Conservation (phyloP, 441 rosid genomes). For the Populus tomentosa region DNA sequence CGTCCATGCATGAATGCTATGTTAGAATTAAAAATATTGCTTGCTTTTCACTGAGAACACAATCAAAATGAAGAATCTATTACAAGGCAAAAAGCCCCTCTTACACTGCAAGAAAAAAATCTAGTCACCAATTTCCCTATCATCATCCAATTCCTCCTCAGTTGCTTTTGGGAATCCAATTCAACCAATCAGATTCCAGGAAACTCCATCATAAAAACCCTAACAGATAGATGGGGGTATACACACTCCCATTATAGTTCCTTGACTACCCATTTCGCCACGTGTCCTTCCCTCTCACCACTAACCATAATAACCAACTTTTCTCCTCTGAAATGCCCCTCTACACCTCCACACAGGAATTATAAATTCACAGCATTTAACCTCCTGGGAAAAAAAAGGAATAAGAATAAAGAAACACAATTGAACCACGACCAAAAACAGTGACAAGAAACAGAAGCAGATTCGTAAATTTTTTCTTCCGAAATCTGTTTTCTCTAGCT, state of each 20-base stretch:
- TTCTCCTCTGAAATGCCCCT: constrained; percentile 17
- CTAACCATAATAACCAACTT: constrained; percentile 37
- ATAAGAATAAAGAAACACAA: constrained; percentile 7
- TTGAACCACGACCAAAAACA: not conserved
- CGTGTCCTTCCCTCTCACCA: constrained; percentile 61
- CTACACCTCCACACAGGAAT: constrained; percentile 9
- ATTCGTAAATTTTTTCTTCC: not conserved
- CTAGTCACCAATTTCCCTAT: constrained; percentile 4
- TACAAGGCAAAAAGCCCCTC: not conserved
- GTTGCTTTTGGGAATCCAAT: constrained; percentile 34
- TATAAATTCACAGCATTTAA: constrained; percentile 18
- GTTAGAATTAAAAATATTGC: constrained; percentile 20
- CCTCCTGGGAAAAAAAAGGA: not conserved
- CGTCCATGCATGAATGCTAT: too few relatives aligned
- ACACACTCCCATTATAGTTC: constrained; percentile 13
- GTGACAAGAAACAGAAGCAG: not conserved
- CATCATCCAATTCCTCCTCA: constrained; percentile 15
- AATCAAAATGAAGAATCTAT: constrained; percentile 23
- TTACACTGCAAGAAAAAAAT: constrained; percentile 10
- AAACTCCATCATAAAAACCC: constrained; percentile 36
- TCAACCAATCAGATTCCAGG: constrained; percentile 58
- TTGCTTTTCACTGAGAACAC: constrained; percentile 12
- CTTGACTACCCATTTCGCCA: constrained; percentile 45
- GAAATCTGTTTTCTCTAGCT: not conserved
- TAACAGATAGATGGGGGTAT: constrained; percentile 31